Evolutionary conservation across 2,329 filamentous ascomycete species (phyloP).

Genomic region (Xylariales sp.): DNA sequence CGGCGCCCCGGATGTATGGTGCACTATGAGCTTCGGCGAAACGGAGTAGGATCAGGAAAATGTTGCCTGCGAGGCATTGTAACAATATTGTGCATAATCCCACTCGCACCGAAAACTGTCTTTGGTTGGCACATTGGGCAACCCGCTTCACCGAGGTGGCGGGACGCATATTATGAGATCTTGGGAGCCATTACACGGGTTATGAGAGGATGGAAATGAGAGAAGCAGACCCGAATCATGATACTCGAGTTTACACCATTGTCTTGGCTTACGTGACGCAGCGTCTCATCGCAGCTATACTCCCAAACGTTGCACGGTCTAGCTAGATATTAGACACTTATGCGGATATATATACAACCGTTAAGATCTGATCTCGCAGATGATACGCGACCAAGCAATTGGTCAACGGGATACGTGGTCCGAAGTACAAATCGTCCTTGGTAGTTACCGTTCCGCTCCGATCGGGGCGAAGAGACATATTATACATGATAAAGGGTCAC

Average conservation of each 20-base stretch:
- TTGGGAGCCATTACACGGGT: not conserved
- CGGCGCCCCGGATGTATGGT: constrained; percentile 34
- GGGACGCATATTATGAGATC: constrained; percentile 14
- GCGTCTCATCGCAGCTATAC: not conserved
- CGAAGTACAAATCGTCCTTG: no score
- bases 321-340: no score
- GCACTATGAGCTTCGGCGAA: constrained; percentile 12
- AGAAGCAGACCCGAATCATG: constrained; percentile 14
- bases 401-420: no score
- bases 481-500: not conserved
- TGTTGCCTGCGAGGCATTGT: constrained; percentile 21
- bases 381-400: no score
- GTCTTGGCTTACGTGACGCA: not conserved
- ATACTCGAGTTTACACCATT: constrained; percentile 10
- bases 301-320: no score
- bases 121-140: not conserved
- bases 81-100: constrained; percentile 29
- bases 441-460: no score
- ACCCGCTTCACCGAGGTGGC: not conserved
- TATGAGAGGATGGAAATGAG: not conserved
- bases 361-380: no score
- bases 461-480: not conserved
- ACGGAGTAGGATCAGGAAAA: constrained; percentile 19
- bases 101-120: not conserved
- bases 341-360: no score